Percentiles rank a stretch among this genome's conserved stretches.
Evolutionary conservation across 306 rosid genomes (phyloP).

Genomic region (Begonia fuchsioides): DNA sequence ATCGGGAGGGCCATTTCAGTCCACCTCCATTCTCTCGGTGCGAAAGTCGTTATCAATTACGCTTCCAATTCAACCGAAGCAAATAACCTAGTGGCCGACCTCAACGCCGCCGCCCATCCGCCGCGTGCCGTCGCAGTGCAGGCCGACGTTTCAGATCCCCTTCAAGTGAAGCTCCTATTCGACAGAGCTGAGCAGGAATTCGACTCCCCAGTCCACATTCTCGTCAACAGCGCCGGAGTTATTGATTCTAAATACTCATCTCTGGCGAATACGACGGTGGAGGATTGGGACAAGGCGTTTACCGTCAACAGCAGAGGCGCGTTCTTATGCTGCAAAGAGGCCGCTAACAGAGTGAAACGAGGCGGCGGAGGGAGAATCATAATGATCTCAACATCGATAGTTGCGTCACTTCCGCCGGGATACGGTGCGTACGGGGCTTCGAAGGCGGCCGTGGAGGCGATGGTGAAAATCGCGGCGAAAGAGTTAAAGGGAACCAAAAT

Average conservation of each 20-base stretch:
- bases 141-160: conserved; percentile 38
- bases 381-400: conserved; percentile 25
- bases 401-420: conserved; percentile 16
- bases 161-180: conserved; percentile 31
- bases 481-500: conserved; percentile 36
- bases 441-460: conserved; percentile 51
- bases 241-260: conserved; percentile 17
- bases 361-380: conserved; percentile 50
- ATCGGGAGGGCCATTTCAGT: conserved; percentile 33
- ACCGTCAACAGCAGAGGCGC: conserved; percentile 34
- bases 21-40: conserved; percentile 41
- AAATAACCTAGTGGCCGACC: conserved; percentile 18
- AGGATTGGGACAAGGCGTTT: conserved; percentile 21
- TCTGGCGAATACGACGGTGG: conserved; percentile 17
- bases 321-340: conserved; percentile 32
- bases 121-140: conserved; percentile 23
- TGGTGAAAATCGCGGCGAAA: conserved; percentile 38
- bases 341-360: conserved; percentile 30
- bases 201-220: conserved; percentile 25
- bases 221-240: conserved; percentile 38
- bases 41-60: conserved; percentile 35
- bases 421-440: conserved; percentile 28
- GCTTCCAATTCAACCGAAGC: conserved; percentile 33
- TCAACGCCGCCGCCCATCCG: conserved; percentile 11
- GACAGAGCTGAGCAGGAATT: conserved; percentile 30